These are phyloP conservation scores for Salicornia ramosissima DNA, from an alignment of 148 eudicot species.

Conservation along the genomic window DNA sequence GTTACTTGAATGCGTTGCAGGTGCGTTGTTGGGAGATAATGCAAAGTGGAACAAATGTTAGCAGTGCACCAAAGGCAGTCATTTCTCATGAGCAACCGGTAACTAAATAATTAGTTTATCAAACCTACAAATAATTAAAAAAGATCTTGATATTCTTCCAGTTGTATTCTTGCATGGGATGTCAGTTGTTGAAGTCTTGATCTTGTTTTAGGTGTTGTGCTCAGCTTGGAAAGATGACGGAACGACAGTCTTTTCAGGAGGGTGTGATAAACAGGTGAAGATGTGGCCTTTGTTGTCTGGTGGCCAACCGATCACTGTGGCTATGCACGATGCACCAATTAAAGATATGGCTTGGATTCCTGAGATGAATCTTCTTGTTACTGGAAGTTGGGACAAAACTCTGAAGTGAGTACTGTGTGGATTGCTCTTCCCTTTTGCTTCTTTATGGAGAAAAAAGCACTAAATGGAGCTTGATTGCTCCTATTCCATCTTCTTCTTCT, in stretches of 20 bases:
- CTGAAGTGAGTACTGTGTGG: conserved; percentile 65
- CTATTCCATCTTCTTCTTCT: too few relatives aligned
- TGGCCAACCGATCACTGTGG: conserved; percentile 78
- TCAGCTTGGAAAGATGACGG: conserved; percentile 98
- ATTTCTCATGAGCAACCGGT: conserved; percentile 90
- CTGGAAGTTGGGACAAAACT: conserved; percentile 96
- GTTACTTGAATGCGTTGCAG: conserved; percentile 32
- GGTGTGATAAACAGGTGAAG: conserved; percentile 93
- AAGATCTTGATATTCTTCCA: too few relatives aligned
- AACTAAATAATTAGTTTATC: background rate
- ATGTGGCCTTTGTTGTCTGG: conserved; percentile 89
- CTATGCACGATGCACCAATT: conserved; percentile 91
- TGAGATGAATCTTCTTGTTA: conserved; percentile 72
- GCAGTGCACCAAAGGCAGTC: conserved; percentile 66
- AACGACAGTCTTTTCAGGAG: conserved; percentile 90
- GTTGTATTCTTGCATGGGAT: too few relatives aligned
- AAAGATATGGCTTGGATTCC: conserved; percentile 95
- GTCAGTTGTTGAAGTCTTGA: too few relatives aligned
- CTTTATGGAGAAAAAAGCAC: background rate
- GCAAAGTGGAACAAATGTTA: conserved; percentile 45
- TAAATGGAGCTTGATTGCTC: too few relatives aligned
- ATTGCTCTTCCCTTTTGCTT: too few relatives aligned
- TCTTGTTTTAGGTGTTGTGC: conserved; percentile 55
- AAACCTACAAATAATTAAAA: too few relatives aligned
- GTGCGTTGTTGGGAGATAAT: conserved; percentile 91